Evolutionary conservation across 345 rosid genomes (phyloP).

Genomic region (Eucalyptus pauciflora): DNA sequence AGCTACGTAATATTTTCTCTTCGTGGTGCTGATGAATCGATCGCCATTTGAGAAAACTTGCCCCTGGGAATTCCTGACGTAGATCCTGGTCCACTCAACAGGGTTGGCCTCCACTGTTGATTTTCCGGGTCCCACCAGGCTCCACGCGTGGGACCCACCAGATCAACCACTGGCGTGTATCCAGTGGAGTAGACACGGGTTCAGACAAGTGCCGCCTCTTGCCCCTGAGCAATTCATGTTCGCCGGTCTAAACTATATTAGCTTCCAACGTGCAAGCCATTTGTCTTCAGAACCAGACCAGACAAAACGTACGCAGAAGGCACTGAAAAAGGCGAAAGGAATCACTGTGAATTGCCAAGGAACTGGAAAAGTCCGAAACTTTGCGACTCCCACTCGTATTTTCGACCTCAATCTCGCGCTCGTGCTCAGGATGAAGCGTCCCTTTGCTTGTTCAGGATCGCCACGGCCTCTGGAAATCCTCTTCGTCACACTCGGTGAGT

Average conservation of each 20-base stretch:
- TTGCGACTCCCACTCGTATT: neutral
- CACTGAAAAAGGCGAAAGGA: neutral
- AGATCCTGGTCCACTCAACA: neutral
- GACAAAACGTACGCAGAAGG: neutral
- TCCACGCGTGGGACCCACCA: neutral
- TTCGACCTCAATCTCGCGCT: neutral
- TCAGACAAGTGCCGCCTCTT: neutral
- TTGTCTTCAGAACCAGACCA: neutral
- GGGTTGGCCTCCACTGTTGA: neutral
- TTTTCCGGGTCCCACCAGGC: neutral
- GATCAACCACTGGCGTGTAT: neutral
- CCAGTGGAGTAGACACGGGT: neutral
- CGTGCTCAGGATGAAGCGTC: neutral
- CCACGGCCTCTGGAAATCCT: neutral
- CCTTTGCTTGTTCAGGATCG: neutral
- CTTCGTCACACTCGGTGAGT: neutral
- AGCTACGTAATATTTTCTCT: too few relatives aligned
- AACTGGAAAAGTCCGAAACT: neutral
- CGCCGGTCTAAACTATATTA: neutral
- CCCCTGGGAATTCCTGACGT: neutral
- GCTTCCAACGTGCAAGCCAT: neutral
- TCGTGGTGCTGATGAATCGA: neutral
- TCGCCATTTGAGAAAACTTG: neutral
- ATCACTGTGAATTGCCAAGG: neutral
- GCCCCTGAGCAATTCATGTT: neutral